phyloP scores from a whole-genome alignment of 352 stramenopile genomes.

The Globisporangium rhizosaccharum region DNA sequence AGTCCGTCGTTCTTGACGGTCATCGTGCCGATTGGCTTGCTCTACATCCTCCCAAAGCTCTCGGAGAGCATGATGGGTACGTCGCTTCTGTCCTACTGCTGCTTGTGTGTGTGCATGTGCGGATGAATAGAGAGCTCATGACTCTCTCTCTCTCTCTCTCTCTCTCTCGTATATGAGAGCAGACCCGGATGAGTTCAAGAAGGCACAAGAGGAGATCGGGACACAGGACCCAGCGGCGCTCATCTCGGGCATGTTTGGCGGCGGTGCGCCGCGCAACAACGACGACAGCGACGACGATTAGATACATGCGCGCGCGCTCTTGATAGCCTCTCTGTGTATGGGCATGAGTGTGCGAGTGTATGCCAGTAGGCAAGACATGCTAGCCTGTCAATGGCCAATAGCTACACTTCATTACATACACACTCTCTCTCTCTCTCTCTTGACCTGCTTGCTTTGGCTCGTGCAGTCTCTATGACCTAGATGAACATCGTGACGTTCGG shows the following conservation, averaged over 20 bases:
- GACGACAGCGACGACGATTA: slow-evolving; percentile 79
- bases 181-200: slow-evolving; percentile 86
- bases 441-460: neutral
- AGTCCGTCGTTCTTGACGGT: slow-evolving; percentile 82
- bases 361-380: neutral
- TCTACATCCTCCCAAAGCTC: slow-evolving; percentile 80
- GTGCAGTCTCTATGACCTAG: slow-evolving; percentile 14
- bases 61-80: slow-evolving; percentile 72
- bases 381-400: neutral
- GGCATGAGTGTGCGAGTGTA: neutral
- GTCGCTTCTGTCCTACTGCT: slow-evolving; percentile 4
- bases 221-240: slow-evolving; percentile 61
- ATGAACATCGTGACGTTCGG: slow-evolving; percentile 75
- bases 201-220: slow-evolving; percentile 80
- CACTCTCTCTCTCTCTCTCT: neutral
- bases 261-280: slow-evolving; percentile 26
- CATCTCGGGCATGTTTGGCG: slow-evolving; percentile 70
- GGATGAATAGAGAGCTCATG: neutral
- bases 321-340: slow-evolving; percentile 6
- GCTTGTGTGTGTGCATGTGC: neutral
- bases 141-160: neutral
- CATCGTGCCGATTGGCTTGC: slow-evolving; percentile 62
- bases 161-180: neutral
- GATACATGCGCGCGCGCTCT: neutral
- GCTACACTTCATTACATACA: neutral